Evolutionary conservation across 495 filamentous ascomycete genomes (phyloP).

Genomic region (Stereocaulon alpinum): DNA sequence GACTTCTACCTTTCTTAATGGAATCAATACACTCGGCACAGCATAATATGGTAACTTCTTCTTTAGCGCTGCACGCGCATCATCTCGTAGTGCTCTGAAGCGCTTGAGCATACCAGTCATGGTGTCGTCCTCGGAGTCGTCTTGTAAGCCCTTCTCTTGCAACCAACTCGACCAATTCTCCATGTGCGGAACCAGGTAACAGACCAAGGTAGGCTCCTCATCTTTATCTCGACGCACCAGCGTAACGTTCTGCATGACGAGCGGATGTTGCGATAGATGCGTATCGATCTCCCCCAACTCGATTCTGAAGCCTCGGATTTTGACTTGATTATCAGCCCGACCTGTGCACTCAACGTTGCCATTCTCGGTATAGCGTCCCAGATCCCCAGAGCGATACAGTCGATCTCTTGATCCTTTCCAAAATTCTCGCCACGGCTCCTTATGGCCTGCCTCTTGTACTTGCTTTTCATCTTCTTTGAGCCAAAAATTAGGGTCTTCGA

Average conservation of each 20-base stretch:
- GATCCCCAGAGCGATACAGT: conserved; percentile 69
- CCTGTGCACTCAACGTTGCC: conserved; percentile 42
- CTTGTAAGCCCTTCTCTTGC: conserved; percentile 42
- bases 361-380: conserved; percentile 30
- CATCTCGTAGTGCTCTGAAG: conserved; percentile 57
- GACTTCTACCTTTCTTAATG: conserved; percentile 51
- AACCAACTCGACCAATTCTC: conserved; percentile 61
- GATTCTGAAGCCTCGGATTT: conserved; percentile 90
- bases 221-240: conserved; percentile 77
- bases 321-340: conserved; percentile 74
- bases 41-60: conserved; percentile 70
- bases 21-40: conserved; percentile 70
- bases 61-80: conserved; percentile 65
- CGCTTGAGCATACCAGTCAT: conserved; percentile 53
- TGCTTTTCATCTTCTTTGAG: conserved; percentile 46
- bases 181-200: conserved; percentile 81
- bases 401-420: conserved; percentile 80
- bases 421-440: conserved; percentile 65
- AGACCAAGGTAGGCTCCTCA: conserved; percentile 83
- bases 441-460: conserved; percentile 27
- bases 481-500: conserved; percentile 60
- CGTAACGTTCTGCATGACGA: conserved; percentile 82
- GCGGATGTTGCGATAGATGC: conserved; percentile 57
- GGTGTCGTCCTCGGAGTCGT: conserved; percentile 30
- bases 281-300: conserved; percentile 92